Evolutionary conservation across 805 yeast species (phyloP), one percentile per base, ranked within the genome.

Genomic region (Nakazawaea wyomingensis): DNA sequence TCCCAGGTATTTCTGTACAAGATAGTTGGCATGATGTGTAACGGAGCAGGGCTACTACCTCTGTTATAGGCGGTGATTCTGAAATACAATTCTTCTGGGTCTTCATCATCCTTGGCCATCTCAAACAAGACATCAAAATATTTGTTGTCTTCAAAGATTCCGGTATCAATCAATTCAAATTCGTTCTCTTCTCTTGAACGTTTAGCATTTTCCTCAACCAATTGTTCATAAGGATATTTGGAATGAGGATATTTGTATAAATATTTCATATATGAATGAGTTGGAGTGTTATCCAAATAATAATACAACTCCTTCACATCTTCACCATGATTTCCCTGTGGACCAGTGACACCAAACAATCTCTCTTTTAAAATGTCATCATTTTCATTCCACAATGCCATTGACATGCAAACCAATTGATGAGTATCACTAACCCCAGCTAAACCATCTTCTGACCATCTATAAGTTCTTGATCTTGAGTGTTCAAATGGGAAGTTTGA

Each of bases 381-480:
- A 52, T 86, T 70, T 51, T 85, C 96, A 65, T 89, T 89, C 97
- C 97, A 89, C 48, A 90, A 69, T 3, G 90, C 96, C 68, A 89
- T 69, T n/a, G 85, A 74, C 52, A 86, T 61, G 59, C 91, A 82
- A 26, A 86, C 66, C 51, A 76, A 62, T 57, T 86, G 96, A 56
- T 84, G 88, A 48, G 85, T 78, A 59, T 89, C 97, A 48, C 85
- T 76, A 17, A 86, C 82, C 39, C 97, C 97, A 9, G 91, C 95
- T 52, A 89, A 66, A 2, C 97, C 97, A 59, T 89, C 96, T 61
- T 90, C 97, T 33, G 96, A 96, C 97, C 97, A 89, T 34, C 97
- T 71, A 60, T 85, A 89, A 11, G 86, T 78, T 50, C 97, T 69
- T 18, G 89, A 76, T 47, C 79, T 71, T 2, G 95, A 83, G 48